Evolutionary conservation across 2,329 filamentous ascomycete species (phyloP), one percentile per base, ranked within the genome.

Genomic region (Fusarium sp.): DNA sequence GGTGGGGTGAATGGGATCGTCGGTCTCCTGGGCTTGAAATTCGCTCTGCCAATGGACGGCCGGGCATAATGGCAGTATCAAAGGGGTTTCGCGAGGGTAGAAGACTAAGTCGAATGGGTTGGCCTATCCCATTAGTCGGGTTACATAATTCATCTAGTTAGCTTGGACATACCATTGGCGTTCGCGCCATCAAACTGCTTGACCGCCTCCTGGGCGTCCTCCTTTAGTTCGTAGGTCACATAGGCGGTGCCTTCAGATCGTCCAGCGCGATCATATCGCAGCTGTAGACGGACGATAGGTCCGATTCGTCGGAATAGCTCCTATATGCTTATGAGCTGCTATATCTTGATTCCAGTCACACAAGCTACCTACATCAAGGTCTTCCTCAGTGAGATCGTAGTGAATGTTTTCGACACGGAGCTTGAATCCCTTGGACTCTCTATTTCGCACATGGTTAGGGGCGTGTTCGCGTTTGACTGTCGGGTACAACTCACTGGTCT

Each of bases 381-480:
- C 94, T 37, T 91, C 90, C 79, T 95, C 89, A 15, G 92, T 94
- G 67, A 98, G 86, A 64, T 98, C 94, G 79, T 97, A 98, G 79
- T 98, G 94, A 60, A 98, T 83, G 77, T 97, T 97, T 66, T 97
- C 93, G 65, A 97, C 91, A 70, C 91, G 91, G 70, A 98, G 80
- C 80, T 93, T 95, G 44, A 90, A 85, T 72, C 90, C 89, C 58
- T 82, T 81, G 29, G 82, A 76, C 35, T 87, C 84, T 75, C 88
- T 88, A 44, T 26, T 18, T 23, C 15, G 56, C 35, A 69, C 68
- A 59, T 46, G 24, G 44, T 69, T 28, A 65, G 23, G 69, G 62
- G 55, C 39, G 59, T 57, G 60, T 57, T 72, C 67, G 43, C 24
- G 37, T 10, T 29, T 23, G 20, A 28, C 10, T 12, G 21, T 31